Evolutionary conservation across 495 filamentous ascomycete genomes (phyloP).

Genomic region (Talaromyces stipitatus): DNA sequence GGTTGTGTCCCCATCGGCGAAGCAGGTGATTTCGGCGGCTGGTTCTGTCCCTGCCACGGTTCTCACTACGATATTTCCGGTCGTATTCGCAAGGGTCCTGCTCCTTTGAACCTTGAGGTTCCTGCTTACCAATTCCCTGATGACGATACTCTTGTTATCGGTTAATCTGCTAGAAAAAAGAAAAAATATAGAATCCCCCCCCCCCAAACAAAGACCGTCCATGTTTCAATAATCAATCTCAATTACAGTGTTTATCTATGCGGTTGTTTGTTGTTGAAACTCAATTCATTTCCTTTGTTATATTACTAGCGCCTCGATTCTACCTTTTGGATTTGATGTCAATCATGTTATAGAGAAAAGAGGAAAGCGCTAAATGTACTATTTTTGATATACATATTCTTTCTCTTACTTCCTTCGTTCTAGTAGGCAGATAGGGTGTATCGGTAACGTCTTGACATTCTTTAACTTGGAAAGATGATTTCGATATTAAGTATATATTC

Average conservation of each 20-base stretch:
- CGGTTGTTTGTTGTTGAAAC: neutral
- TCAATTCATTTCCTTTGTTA: constrained; percentile 1
- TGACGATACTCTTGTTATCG: constrained; percentile 71
- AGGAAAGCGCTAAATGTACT: constrained; percentile 4
- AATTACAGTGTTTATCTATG: neutral
- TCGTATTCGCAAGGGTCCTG: constrained; percentile 90
- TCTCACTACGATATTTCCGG: constrained; percentile 99
- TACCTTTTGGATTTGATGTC: neutral
- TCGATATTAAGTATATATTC: no score
- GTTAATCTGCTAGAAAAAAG: constrained; percentile 35
- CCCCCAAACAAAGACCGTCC: neutral
- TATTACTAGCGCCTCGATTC: neutral
- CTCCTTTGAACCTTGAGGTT: constrained; percentile 94
- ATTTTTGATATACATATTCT: neutral
- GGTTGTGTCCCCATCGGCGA: constrained; percentile 99
- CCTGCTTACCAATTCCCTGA: constrained; percentile 81
- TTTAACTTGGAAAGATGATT: no score
- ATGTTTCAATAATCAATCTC: constrained; percentile 4
- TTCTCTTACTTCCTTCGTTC: neutral
- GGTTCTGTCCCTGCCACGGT: constrained; percentile 99
- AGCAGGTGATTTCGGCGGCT: constrained; percentile 94
- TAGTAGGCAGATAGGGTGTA: no score
- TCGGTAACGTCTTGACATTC: no score
- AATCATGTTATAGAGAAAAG: constrained; percentile 3
- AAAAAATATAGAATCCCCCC: constrained; percentile 2